phyloP scores from a whole-genome alignment of 179 eudicot genomes.

The Amaranthus tricolor region DNA sequence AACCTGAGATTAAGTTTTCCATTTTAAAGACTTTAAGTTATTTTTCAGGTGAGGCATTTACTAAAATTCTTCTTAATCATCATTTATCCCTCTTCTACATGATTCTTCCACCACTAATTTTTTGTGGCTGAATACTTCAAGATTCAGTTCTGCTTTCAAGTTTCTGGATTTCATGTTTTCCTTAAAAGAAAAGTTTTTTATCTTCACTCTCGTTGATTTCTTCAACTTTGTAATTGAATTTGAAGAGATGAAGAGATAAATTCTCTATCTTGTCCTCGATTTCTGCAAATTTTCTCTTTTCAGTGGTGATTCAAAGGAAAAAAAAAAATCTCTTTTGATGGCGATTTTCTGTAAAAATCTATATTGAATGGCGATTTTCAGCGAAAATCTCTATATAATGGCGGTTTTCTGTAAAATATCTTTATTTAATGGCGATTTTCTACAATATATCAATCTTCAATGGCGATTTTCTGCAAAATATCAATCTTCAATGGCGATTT shows the following conservation, averaged over 20 bases:
- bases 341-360: too few relatives aligned
- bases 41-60: slow-evolving; percentile 10
- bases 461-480: too few relatives aligned
- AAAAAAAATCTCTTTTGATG: too few relatives aligned
- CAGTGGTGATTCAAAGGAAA: too few relatives aligned
- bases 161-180: background rate
- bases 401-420: background rate
- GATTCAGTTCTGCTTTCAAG: background rate
- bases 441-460: background rate
- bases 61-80: background rate
- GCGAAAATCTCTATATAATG: background rate
- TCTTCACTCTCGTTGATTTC: background rate
- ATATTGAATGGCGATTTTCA: too few relatives aligned
- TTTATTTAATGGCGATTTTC: background rate
- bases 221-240: background rate
- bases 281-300: too few relatives aligned
- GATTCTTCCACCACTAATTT: background rate
- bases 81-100: background rate
- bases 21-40: background rate
- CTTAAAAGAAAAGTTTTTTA: too few relatives aligned
- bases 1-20: background rate
- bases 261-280: too few relatives aligned
- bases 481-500: too few relatives aligned
- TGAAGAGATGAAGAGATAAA: too few relatives aligned
- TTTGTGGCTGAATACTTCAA: background rate